These are phyloP conservation scores for Yarrowia phangngaensis DNA, from an alignment of 805 yeast species.

Conservation along the genomic window DNA sequence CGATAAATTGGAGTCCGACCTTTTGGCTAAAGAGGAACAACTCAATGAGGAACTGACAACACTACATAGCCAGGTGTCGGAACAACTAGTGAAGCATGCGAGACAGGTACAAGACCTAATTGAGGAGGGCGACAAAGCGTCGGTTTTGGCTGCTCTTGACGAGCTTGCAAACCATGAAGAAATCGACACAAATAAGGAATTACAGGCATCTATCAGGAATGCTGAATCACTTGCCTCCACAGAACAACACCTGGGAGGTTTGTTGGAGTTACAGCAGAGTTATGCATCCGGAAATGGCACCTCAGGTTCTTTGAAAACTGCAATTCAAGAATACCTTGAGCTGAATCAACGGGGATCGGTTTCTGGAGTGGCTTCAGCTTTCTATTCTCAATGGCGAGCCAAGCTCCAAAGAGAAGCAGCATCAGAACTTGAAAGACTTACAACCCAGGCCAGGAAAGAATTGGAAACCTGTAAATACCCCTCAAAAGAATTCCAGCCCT, in stretches of 20 bases:
- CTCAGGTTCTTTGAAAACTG: background rate
- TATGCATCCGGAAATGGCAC: background rate
- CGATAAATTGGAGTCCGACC: conserved; percentile 3
- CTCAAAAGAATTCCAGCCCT: conserved; percentile 10
- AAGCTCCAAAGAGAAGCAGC: background rate
- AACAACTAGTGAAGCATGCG: conserved; percentile 1
- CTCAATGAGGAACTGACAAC: conserved; percentile 1
- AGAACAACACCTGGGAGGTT: conserved; percentile 11
- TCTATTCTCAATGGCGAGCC: conserved; percentile 7
- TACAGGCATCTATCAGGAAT: conserved; percentile 1
- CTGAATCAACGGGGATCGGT: background rate
- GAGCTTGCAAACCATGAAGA: conserved; percentile 2
- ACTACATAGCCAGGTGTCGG: background rate
- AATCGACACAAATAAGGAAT: conserved; percentile 2
- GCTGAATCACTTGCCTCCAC: conserved; percentile 10
- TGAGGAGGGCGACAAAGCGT: conserved; percentile 6
- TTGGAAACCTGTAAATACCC: conserved; percentile 7
- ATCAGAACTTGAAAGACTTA: background rate
- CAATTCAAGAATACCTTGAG: conserved; percentile 11
- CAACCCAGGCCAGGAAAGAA: conserved; percentile 1
- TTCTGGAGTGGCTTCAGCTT: background rate
- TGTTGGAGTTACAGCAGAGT: conserved; percentile 3
- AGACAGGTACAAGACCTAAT: background rate
- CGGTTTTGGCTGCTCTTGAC: conserved; percentile 3
- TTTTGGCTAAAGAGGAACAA: conserved; percentile 1